Evolutionary conservation across 2,329 filamentous ascomycete species (phyloP).

Genomic region (Aspergillus unguis): DNA sequence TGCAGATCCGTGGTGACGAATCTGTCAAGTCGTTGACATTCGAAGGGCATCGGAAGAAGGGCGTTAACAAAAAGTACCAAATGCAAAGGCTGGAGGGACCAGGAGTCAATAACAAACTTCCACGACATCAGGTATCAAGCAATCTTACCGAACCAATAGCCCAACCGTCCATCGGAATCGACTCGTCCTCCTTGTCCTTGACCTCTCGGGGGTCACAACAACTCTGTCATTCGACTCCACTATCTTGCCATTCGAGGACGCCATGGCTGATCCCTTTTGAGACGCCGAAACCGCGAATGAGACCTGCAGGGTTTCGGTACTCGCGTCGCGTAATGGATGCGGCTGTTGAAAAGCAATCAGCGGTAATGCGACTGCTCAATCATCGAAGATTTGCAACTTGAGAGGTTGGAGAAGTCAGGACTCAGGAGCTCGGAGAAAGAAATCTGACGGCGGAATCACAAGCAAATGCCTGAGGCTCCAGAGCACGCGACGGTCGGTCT

Average conservation of each 20-base stretch:
- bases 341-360: slow-evolving; percentile 1
- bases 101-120: neutral
- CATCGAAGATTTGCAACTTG: slow-evolving; percentile 1
- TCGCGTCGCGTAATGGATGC: slow-evolving; percentile 7
- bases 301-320: neutral
- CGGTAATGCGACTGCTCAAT: neutral
- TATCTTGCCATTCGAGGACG: slow-evolving; percentile 25
- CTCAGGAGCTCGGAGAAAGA: neutral
- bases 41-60: slow-evolving; percentile 78
- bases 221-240: slow-evolving; percentile 20
- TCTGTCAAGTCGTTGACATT: slow-evolving; percentile 65
- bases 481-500: slow-evolving; percentile 12
- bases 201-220: slow-evolving; percentile 10
- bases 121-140: neutral
- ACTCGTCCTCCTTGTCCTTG: slow-evolving; percentile 17
- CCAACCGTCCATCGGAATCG: slow-evolving; percentile 35
- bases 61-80: slow-evolving; percentile 81
- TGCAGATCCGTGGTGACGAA: slow-evolving; percentile 73
- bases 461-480: slow-evolving; percentile 1
- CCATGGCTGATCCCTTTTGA: slow-evolving; percentile 21
- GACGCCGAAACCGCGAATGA: neutral
- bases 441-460: slow-evolving; percentile 10
- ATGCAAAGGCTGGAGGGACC: slow-evolving; percentile 60
- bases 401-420: neutral
- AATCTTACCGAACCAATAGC: slow-evolving; percentile 35